These are phyloP conservation scores for Oidium heveae DNA, from an alignment of 2,329 filamentous ascomycete species.

Conservation along the genomic window DNA sequence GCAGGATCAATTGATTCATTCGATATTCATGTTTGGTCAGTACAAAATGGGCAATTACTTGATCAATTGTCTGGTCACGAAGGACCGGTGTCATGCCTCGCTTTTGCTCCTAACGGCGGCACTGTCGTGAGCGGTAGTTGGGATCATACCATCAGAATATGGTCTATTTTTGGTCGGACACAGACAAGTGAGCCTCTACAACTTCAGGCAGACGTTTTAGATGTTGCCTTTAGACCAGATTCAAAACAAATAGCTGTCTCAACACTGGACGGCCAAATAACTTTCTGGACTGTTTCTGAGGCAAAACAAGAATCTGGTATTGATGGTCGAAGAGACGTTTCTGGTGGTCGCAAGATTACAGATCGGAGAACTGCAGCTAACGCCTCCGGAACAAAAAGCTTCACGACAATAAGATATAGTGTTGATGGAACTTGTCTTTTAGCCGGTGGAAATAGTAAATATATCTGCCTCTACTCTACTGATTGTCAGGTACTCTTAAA, in stretches of 20 bases:
- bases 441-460: constrained; percentile 90
- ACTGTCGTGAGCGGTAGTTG: constrained; percentile 78
- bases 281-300: constrained; percentile 82
- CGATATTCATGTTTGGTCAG: constrained; percentile 94
- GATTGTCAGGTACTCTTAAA: constrained; percentile 74
- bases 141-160: constrained; percentile 87
- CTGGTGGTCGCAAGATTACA: constrained; percentile 66
- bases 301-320: constrained; percentile 66
- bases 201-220: constrained; percentile 72
- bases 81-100: constrained; percentile 67
- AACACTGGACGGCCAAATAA: constrained; percentile 77
- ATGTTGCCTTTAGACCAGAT: constrained; percentile 69
- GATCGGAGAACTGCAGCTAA: constrained; percentile 85
- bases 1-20: constrained; percentile 90
- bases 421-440: constrained; percentile 77
- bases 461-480: constrained; percentile 93
- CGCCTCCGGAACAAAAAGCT: constrained; percentile 69
- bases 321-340: constrained; percentile 77
- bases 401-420: constrained; percentile 71
- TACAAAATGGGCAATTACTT: constrained; percentile 85
- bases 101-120: constrained; percentile 70
- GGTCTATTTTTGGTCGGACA: constrained; percentile 82
- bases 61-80: constrained; percentile 83
- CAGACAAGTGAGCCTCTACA: constrained; percentile 90
- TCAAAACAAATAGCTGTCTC: constrained; percentile 77